Conservation (phyloP, 352 stramenopile species). For the Phytophthora palmivora region DNA sequence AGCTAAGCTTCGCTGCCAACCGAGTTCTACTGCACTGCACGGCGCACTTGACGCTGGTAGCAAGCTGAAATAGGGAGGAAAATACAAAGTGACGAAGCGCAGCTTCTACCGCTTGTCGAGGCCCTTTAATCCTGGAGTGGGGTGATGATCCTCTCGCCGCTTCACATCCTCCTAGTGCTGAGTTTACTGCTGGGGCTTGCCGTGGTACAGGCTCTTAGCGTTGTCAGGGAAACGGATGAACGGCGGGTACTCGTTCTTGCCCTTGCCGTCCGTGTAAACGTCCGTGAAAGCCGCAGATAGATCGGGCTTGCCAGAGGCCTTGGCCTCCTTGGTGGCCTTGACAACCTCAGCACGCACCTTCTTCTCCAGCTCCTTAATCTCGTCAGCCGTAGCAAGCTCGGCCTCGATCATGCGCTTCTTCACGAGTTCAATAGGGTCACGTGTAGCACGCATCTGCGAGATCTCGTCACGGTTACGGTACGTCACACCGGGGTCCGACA, state of each 20-base stretch:
- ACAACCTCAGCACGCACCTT: constrained; percentile 98
- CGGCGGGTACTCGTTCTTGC: constrained; percentile 91
- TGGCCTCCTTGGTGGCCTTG: constrained; percentile 93
- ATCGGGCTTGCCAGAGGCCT: constrained; percentile 69
- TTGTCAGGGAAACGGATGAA: constrained; percentile 99
- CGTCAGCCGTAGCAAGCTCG: constrained; percentile 94
- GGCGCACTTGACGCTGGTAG: constrained; percentile 31
- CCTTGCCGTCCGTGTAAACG: constrained; percentile 92
- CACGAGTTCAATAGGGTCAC: constrained; percentile 98
- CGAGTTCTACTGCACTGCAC: constrained; percentile 25
- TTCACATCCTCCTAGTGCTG: constrained; percentile 12
- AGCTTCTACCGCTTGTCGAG: constrained; percentile 46
- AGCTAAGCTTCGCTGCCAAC: constrained; percentile 39
- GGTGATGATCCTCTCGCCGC: constrained; percentile 25
- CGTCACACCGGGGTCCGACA: constrained; percentile 99
- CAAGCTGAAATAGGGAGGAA: constrained; percentile 23
- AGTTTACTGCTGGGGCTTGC: constrained; percentile 63
- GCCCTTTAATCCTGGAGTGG: constrained; percentile 35
- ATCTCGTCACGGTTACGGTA: constrained; percentile 99
- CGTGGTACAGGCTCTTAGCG: constrained; percentile 93
- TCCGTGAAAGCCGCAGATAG: constrained; percentile 74
- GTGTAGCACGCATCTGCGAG: constrained; percentile 97
- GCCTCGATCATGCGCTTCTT: constrained; percentile 98
- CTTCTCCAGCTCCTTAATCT: constrained; percentile 99
- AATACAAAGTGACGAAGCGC: constrained; percentile 27